Evolutionary conservation across 305 asterid species (phyloP), one percentile per base, ranked within the genome.

Genomic region (Andrographis paniculata): DNA sequence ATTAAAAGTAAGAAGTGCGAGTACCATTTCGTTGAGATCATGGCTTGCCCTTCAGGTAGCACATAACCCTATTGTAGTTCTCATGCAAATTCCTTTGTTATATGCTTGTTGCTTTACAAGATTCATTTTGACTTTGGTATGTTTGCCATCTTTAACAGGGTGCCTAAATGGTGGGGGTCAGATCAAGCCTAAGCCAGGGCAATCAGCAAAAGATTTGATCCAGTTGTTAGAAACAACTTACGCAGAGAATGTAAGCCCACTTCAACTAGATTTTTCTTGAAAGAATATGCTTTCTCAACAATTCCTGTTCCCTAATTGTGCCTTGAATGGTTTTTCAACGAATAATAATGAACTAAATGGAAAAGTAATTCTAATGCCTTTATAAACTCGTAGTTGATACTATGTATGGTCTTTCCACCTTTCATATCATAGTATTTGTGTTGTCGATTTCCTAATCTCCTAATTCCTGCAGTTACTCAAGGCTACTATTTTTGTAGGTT

Each of bases 111-210:
- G 40, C 17, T 33, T 45, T 46, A 12, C 20, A 5, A 14, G 46
- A 42, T n/a, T 55, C 19, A 37, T 40, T 50, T 19, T 38, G 54
- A 24, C 40, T 50, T 46, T 39, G 48, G n/a, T 45, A 44, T 43
- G 21, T 58, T 46, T 40, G 55, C 48, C 45, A 36, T 40, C 19
- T 36, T 16, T 59, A 12, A 48, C 74, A 86, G 99, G 99, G 49
- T 91, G 99, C 76, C 70, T 91, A 70, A 91, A 91, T 62, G 96
- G 96, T 9, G 96, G 94, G 23, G 99, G 99, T 58, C 99, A 91
- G 75, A 73, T 91, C 71, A 91, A 86, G 64, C 92, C 87, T 51
- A 78, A 65, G 54, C 66, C 70, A 5, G 96, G 89, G 44, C 93
- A 86, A 66, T 75, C 96, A 17, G 93, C 65, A 10, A 91, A 80